Evolutionary conservation across 2,329 filamentous ascomycete species (phyloP).

Genomic region (Botryotinia convoluta): DNA sequence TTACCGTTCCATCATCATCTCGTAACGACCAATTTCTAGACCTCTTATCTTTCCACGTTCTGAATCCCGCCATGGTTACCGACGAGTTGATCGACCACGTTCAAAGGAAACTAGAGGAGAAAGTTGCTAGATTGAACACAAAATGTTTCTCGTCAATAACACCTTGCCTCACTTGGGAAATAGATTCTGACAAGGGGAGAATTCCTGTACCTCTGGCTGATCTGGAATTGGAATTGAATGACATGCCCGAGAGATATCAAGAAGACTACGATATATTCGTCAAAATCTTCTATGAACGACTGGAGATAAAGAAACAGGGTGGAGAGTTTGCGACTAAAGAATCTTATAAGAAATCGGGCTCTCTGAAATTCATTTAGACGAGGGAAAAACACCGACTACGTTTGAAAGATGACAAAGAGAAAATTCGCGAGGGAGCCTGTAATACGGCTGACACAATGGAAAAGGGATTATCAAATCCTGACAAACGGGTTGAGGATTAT

Average conservation of each 20-base stretch:
- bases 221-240: background rate
- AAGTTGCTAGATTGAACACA: background rate
- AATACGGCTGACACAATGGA: background rate
- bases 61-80: background rate
- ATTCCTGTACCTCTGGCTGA: background rate
- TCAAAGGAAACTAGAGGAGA: background rate
- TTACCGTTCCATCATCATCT: background rate
- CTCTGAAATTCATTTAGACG: background rate
- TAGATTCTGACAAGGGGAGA: fast-evolving
- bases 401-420: background rate
- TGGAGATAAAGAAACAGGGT: background rate
- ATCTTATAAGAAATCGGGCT: background rate
- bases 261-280: background rate
- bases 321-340: background rate
- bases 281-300: background rate
- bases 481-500: background rate
- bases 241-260: background rate
- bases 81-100: background rate
- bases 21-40: background rate
- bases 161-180: background rate
- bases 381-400: background rate
- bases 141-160: background rate
- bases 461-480: background rate
- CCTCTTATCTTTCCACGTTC: background rate
- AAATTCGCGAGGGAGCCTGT: background rate